Evolutionary conservation across 208 protist genomes (phyloP).

Genomic region (Angomonas ambiguus): DNA sequence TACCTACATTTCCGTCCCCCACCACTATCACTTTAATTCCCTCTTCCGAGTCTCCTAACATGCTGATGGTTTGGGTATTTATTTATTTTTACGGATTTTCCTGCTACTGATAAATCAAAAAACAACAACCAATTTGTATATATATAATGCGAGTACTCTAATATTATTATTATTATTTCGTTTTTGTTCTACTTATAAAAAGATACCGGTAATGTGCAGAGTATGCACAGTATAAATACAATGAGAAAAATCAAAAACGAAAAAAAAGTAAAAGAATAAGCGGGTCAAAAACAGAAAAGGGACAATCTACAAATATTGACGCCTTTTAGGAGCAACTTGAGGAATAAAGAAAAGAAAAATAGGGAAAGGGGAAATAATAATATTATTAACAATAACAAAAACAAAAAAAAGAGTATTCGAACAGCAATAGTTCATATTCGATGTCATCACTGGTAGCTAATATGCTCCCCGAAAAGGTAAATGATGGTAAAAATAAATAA

Average conservation of each 20-base stretch:
- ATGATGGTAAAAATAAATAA: not conserved
- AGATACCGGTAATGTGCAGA: too few relatives aligned
- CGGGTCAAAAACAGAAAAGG: not conserved
- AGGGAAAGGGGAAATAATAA: not conserved
- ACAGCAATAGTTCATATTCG: too few relatives aligned
- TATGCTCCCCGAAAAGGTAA: not conserved
- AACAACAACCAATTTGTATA: constrained; percentile 12
- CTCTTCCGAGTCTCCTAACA: constrained; percentile 47
- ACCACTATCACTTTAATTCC: constrained; percentile 95
- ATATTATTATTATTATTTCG: too few relatives aligned
- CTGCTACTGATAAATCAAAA: not conserved
- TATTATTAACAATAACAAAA: not conserved
- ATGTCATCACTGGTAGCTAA: too few relatives aligned
- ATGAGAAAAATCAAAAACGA: constrained; percentile 15
- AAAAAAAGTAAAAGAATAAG: constrained; percentile 12
- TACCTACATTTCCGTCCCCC: constrained; percentile 93
- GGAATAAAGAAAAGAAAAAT: constrained; percentile 15
- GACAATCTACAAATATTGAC: constrained; percentile 3
- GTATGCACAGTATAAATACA: too few relatives aligned
- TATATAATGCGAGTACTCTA: constrained; percentile 13
- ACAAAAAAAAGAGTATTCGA: not conserved
- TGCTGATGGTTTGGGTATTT: constrained; percentile 1
- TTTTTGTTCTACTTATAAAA: too few relatives aligned
- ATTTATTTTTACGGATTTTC: constrained; percentile 1
- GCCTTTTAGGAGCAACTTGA: not conserved